Percentiles rank a stretch among this genome's conserved stretches.
phyloP scores from a whole-genome alignment of 2,329 filamentous ascomycete species.

The Clonostachys rhizophaga region DNA sequence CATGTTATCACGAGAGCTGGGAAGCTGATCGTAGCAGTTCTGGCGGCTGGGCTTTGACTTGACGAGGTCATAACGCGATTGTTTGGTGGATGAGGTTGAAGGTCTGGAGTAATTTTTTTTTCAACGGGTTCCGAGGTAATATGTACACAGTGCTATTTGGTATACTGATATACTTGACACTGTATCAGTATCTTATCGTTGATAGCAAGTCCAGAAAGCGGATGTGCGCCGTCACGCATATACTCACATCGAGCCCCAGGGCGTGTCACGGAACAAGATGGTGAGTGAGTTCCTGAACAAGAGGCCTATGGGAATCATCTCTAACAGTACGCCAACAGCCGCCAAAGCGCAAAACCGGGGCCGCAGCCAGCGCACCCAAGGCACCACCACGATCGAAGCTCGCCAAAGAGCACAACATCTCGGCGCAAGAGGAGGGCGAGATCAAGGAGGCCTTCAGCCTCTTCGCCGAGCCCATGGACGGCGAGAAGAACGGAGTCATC shows the following conservation, averaged over 20 bases:
- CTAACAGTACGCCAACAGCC: neutral
- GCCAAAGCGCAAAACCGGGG: conserved; percentile 9
- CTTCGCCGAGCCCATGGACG: conserved; percentile 67
- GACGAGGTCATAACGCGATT: too few relatives aligned
- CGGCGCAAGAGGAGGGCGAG: conserved; percentile 78
- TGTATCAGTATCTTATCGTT: too few relatives aligned
- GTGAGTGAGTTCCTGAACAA: neutral
- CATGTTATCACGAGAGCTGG: too few relatives aligned
- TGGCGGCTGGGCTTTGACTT: too few relatives aligned
- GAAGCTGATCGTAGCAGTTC: too few relatives aligned
- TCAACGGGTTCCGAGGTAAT: too few relatives aligned
- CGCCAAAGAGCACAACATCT: conserved; percentile 86
- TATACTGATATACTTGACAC: too few relatives aligned
- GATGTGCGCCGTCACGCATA: too few relatives aligned
- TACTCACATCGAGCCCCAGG: neutral
- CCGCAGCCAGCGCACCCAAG: conserved; percentile 21
- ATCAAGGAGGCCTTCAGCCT: conserved; percentile 87
- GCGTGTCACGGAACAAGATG: conserved; percentile 1
- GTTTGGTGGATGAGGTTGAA: too few relatives aligned
- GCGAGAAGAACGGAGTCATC: conserved; percentile 69
- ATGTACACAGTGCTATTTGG: too few relatives aligned
- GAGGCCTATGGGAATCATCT: neutral
- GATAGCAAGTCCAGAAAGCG: too few relatives aligned
- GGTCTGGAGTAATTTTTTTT: too few relatives aligned
- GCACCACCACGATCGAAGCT: conserved; percentile 68